These are phyloP conservation scores for Pholiota molesta DNA, from an alignment of 768 basidiomycete genomes.

Conservation along the genomic window DNA sequence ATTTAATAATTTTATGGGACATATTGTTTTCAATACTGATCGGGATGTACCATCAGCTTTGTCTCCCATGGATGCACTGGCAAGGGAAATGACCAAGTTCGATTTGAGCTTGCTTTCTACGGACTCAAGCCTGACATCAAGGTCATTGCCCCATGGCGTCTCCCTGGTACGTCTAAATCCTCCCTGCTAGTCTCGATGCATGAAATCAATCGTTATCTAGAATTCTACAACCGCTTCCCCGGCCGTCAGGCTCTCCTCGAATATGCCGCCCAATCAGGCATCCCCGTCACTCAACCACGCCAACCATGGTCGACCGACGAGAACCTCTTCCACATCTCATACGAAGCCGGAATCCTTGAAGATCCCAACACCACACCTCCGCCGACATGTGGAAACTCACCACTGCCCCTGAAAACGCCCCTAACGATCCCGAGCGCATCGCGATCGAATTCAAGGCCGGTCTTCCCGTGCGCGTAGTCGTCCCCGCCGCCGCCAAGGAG, in stretches of 20 bases:
- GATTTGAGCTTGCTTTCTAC: conserved; percentile 99
- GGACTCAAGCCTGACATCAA: conserved; percentile 98
- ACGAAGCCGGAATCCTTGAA: conserved; percentile 98
- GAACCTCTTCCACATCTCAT: conserved; percentile 99
- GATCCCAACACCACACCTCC: conserved; percentile 93
- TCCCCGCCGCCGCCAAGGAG: conserved; percentile 54
- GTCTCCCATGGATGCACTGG: conserved; percentile 99
- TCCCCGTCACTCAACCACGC: conserved; percentile 96
- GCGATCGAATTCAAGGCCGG: conserved; percentile 86
- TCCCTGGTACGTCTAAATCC: conserved; percentile 64
- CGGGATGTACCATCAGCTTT: conserved; percentile 52
- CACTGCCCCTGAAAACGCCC: conserved; percentile 79
- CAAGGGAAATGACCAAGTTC: conserved; percentile 99
- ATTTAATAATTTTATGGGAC: neutral
- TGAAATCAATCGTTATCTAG: conserved; percentile 38
- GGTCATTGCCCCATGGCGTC: conserved; percentile 97
- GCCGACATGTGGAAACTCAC: conserved; percentile 99
- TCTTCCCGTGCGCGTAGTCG: conserved; percentile 81
- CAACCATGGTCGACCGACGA: conserved; percentile 99
- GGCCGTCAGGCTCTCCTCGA: conserved; percentile 92
- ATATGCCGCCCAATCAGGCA: conserved; percentile 84
- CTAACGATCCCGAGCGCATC: conserved; percentile 76
- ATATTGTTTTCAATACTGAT: neutral
- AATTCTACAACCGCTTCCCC: conserved; percentile 97
- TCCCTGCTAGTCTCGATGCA: neutral